Evolutionary conservation across 257 asterid species (phyloP).

Genomic region (Misopates orontium): DNA sequence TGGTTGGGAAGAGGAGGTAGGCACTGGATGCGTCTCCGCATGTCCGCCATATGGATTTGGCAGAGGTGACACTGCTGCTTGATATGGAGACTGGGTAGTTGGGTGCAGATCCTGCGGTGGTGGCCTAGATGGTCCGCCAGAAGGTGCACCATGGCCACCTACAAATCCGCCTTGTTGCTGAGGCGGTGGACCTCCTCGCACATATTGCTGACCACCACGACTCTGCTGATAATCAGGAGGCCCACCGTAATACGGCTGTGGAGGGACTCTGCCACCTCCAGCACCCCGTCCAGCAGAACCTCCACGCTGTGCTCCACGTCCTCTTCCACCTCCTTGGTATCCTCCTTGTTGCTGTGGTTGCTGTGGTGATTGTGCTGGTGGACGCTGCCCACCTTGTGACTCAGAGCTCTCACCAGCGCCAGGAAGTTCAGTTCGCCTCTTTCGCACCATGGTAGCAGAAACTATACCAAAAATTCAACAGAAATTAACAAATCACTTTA

Average conservation of each 20-base stretch:
- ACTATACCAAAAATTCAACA: constrained; percentile 31
- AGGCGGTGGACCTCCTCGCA: constrained; percentile 54
- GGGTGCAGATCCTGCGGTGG: constrained; percentile 97
- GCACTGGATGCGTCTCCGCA: constrained; percentile 42
- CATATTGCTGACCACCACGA: constrained; percentile 52
- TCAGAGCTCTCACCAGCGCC: constrained; percentile 67
- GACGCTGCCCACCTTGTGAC: constrained; percentile 51
- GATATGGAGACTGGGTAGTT: constrained; percentile 66
- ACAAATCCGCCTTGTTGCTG: constrained; percentile 54
- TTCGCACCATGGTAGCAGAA: constrained; percentile 66
- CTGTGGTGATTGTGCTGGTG: constrained; percentile 46
- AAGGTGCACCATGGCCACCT: constrained; percentile 66
- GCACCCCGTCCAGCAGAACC: constrained; percentile 54
- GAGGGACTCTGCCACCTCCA: constrained; percentile 38
- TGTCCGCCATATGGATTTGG: constrained; percentile 43
- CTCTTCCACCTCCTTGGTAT: constrained; percentile 53
- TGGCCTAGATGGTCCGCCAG: constrained; percentile 71
- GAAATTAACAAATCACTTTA: constrained; percentile 2
- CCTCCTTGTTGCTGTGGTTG: constrained; percentile 49
- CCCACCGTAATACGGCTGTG: constrained; percentile 40
- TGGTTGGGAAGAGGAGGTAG: constrained; percentile 54
- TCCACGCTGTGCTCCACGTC: constrained; percentile 53
- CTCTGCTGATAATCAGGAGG: constrained; percentile 45
- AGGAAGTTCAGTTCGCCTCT: constrained; percentile 68
- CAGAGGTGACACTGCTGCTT: constrained; percentile 48